These are phyloP conservation scores for Gaertneriomyces sp. DNA, from an alignment of 192 early-diverging fungal genomes.

Conservation along the genomic window DNA sequence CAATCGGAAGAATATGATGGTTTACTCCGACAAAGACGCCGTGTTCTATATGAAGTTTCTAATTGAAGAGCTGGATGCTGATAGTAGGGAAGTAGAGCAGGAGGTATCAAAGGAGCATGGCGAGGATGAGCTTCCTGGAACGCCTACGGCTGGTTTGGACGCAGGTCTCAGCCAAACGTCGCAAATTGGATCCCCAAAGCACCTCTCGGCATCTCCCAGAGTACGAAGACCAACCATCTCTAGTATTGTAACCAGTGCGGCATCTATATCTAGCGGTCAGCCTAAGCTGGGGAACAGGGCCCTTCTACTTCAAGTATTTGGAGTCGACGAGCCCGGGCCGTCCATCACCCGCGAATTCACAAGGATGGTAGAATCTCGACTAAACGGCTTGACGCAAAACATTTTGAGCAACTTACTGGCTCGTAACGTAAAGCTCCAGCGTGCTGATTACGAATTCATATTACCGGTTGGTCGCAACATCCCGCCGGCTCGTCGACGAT, in stretches of 20 bases:
- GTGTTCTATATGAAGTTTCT: slow-evolving; percentile 46
- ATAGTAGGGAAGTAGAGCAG: slow-evolving; percentile 17
- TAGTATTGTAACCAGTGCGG: slow-evolving; percentile 3
- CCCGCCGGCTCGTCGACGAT: slow-evolving; percentile 31
- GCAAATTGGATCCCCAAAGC: slow-evolving; percentile 7
- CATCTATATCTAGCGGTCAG: no score
- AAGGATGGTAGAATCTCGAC: slow-evolving; percentile 57
- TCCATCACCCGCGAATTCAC: slow-evolving; percentile 62
- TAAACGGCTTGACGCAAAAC: slow-evolving; percentile 57
- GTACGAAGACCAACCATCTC: slow-evolving; percentile 26
- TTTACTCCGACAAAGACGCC: slow-evolving; percentile 50
- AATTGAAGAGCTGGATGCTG: slow-evolving; percentile 28
- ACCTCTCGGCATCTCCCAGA: slow-evolving; percentile 10
- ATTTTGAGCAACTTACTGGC: slow-evolving; percentile 63
- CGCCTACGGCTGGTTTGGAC: background rate
- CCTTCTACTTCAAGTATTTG: slow-evolving; percentile 68
- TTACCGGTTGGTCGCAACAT: slow-evolving; percentile 53
- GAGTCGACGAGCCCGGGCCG: slow-evolving; percentile 57
- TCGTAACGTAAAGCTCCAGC: slow-evolving; percentile 67
- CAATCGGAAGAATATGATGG: slow-evolving; percentile 74
- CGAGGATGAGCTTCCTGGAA: background rate
- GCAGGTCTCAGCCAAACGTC: background rate
- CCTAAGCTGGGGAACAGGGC: slow-evolving; percentile 18
- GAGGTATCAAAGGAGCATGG: background rate
- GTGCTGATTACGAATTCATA: slow-evolving; percentile 75